Conservation (phyloP, 1,284 basidiomycete species). For the Ustilago esculenta region DNA sequence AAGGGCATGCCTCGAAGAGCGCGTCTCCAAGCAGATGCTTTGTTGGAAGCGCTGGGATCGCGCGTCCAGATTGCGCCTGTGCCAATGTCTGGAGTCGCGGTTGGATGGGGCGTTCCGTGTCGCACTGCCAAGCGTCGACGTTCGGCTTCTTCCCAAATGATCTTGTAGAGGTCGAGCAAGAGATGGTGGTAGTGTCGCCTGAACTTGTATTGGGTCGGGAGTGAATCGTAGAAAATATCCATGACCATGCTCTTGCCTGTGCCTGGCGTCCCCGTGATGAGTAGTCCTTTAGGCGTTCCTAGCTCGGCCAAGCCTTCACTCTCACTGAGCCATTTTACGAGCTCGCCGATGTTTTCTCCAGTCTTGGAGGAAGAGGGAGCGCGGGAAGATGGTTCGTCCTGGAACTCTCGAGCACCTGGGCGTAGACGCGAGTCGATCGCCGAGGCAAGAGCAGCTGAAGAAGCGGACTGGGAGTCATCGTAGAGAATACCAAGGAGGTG, state of each 20-base stretch:
- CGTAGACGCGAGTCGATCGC: slow-evolving; percentile 25
- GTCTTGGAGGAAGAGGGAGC: slow-evolving; percentile 24
- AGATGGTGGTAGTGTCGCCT: slow-evolving; percentile 77
- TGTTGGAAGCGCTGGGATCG: no score
- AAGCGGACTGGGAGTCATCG: slow-evolving; percentile 19
- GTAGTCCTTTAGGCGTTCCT: slow-evolving; percentile 72
- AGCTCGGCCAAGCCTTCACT: slow-evolving; percentile 74
- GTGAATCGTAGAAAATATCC: slow-evolving; percentile 74
- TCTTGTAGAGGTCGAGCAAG: slow-evolving; percentile 76
- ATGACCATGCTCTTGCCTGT: slow-evolving; percentile 75
- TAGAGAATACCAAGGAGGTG: slow-evolving; percentile 60
- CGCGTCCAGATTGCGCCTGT: slow-evolving; percentile 68
- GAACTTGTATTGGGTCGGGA: slow-evolving; percentile 74
- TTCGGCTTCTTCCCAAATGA: slow-evolving; percentile 73
- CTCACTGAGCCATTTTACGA: slow-evolving; percentile 73
- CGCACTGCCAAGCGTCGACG: slow-evolving; percentile 66
- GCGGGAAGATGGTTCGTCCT: slow-evolving; percentile 18
- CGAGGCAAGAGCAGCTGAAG: slow-evolving; percentile 25
- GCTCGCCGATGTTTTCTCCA: slow-evolving; percentile 52
- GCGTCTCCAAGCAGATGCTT: slow-evolving; percentile 27
- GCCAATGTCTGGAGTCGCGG: slow-evolving; percentile 37
- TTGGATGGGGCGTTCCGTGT: slow-evolving; percentile 45
- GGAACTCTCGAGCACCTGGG: slow-evolving; percentile 13
- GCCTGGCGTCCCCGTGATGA: slow-evolving; percentile 71
- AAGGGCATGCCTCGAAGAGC: slow-evolving; percentile 53